phyloP scores from a whole-genome alignment of 371 early-diverging fungal species.

The Mucor mucedo region DNA sequence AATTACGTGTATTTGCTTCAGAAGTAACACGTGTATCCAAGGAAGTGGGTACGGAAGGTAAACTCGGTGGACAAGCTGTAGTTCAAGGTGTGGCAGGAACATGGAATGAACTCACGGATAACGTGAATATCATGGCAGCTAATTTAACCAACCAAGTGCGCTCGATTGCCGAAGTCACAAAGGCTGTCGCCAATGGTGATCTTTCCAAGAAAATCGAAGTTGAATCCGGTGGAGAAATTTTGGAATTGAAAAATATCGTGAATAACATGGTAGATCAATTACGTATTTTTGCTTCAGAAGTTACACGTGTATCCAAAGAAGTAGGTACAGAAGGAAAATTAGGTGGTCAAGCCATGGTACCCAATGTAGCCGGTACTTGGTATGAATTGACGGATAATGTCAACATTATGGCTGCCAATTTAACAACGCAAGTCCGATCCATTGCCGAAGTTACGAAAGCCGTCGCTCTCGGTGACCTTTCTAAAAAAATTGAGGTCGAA shows the following conservation, averaged over 20 bases:
- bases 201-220: constrained; percentile 44
- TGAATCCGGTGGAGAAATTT: constrained; percentile 42
- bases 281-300: constrained; percentile 45
- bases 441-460: constrained; percentile 60
- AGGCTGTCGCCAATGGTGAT: constrained; percentile 60
- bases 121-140: constrained; percentile 62
- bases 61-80: constrained; percentile 47
- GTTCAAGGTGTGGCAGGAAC: constrained; percentile 61
- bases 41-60: constrained; percentile 63
- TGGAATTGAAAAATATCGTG: constrained; percentile 37
- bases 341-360: constrained; percentile 45
- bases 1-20: constrained; percentile 40
- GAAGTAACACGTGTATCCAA: constrained; percentile 56
- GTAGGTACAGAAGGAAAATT: constrained; percentile 60
- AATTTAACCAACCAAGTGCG: constrained; percentile 62
- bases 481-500: constrained; percentile 66
- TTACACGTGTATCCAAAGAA: constrained; percentile 44
- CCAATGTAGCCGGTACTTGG: constrained; percentile 57
- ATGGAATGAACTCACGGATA: constrained; percentile 67
- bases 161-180: constrained; percentile 59
- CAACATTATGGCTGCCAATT: constrained; percentile 53
- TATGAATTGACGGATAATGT: constrained; percentile 55
- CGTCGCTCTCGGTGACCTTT: constrained; percentile 63
- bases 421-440: constrained; percentile 57
- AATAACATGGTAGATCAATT: constrained; percentile 59